A percentile compares a stretch with the other conserved stretches of the same genome.
Evolutionary conservation across 2,329 filamentous ascomycete species (phyloP).

Genomic region (Dactylellina cionopaga): DNA sequence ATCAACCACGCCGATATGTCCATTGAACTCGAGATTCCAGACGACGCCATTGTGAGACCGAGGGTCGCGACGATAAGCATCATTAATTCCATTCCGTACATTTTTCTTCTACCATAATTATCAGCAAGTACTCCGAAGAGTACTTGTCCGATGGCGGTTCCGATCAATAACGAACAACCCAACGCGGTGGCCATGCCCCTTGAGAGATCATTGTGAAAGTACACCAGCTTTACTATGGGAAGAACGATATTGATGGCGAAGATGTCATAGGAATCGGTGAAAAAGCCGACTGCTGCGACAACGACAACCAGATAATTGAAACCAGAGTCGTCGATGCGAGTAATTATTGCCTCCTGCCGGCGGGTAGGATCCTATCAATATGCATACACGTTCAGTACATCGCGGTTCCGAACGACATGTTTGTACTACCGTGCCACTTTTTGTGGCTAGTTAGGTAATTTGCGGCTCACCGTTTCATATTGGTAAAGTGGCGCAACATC

Average conservation of each 20-base stretch:
- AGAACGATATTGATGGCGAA: conserved; percentile 66
- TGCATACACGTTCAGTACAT: background rate
- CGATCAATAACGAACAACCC: conserved; percentile 63
- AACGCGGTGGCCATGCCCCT: conserved; percentile 58
- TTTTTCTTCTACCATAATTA: conserved; percentile 64
- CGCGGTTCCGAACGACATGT: too few relatives aligned
- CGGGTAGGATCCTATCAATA: conserved; percentile 3
- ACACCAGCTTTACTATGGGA: conserved; percentile 64
- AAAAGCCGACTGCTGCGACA: conserved; percentile 65
- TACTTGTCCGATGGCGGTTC: conserved; percentile 63
- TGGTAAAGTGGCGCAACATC: conserved; percentile 17
- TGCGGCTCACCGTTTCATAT: conserved; percentile 18
- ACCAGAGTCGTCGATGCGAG: conserved; percentile 21
- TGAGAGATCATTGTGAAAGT: conserved; percentile 59
- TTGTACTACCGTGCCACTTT: background rate
- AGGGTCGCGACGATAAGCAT: conserved; percentile 64
- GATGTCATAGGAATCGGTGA: conserved; percentile 62
- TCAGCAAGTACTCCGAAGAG: conserved; percentile 65
- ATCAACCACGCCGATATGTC: conserved; percentile 64
- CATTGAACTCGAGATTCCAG: conserved; percentile 62
- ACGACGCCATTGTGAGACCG: conserved; percentile 62
- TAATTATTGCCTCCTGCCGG: conserved; percentile 16
- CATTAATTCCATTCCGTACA: conserved; percentile 66
- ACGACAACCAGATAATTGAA: conserved; percentile 59
- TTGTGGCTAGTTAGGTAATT: background rate